Evolutionary conservation across 2,329 filamentous ascomycete genomes (phyloP), one percentile per base, ranked within the genome.

Genomic region (Aspergillus nomiae): DNA sequence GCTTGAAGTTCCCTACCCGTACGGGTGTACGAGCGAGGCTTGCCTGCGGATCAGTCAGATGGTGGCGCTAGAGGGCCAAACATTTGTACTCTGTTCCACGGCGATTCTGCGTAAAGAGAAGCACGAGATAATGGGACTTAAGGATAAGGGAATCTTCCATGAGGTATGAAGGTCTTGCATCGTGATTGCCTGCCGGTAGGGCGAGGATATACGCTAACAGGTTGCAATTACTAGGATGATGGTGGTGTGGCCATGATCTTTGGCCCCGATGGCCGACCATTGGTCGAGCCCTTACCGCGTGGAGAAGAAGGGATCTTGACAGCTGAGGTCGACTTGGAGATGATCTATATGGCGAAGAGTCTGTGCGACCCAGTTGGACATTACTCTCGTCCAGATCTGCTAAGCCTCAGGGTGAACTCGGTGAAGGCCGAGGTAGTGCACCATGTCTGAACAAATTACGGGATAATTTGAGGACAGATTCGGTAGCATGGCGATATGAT

Each of bases 231-330:
- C 12, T 46, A 46, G 43, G n/a, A 21, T 24, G 43, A 24, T 26
- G 43, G 43, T 21, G 43, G n/a, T 21, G 19, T 80, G 59, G 81
- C 81, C 4, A 83, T 82, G 63, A 79, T 86, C 26, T 83, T 83
- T 62, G 84, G 81, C 0, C 84, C 85, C 0, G 84, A 86, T 66
- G 85, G 85, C 1, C 73, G 82, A 32, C 71, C 79, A 4, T 66
- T 86, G 48, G 80, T 77, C 3, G 76, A 81, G 43, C 70, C 77
- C 0, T 41, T 81, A 60, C 74, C 4, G 71, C 74, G 16, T 36
- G 76, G 76, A 0, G 75, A 77, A 28, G 85, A 87, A 66, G 79
- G 81, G 5, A 80, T 87, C 12, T 60, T 87, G 9, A 82, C 79
- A 60, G 84, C 83, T 0, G 83, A 87, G 62, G 68, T 87, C 54